Percentiles rank a stretch among this genome's conserved stretches.
These are phyloP conservation scores for Curvularia lunata DNA, from an alignment of 2,329 filamentous ascomycete genomes.

Conservation along the genomic window DNA sequence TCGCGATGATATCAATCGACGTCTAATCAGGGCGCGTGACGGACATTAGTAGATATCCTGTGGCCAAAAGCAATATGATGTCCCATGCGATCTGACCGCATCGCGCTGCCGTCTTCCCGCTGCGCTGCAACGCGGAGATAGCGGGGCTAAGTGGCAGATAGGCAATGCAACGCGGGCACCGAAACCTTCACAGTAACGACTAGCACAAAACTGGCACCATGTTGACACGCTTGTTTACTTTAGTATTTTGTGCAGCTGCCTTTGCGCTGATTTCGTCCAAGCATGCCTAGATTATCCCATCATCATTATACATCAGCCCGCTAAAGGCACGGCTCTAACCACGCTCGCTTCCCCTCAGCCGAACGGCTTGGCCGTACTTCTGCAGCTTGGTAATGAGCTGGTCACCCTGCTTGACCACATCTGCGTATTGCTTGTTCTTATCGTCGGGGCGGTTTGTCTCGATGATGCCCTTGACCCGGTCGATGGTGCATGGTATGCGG, in stretches of 20 bases:
- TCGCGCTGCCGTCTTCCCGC: constrained; percentile 6
- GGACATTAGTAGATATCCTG: constrained; percentile 13
- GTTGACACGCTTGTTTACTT: constrained; percentile 9
- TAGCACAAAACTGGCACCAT: not conserved
- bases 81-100: constrained; percentile 22
- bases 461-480: constrained; percentile 94
- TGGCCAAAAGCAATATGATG: constrained; percentile 10
- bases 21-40: constrained; percentile 4
- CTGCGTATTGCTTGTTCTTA: constrained; percentile 99
- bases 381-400: constrained; percentile 98
- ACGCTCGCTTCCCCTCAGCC: constrained; percentile 91
- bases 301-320: constrained; percentile 28
- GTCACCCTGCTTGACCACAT: constrained; percentile 96
- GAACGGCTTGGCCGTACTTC: constrained; percentile 97
- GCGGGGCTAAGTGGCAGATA: constrained; percentile 17
- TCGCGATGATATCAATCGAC: not conserved
- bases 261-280: constrained; percentile 27
- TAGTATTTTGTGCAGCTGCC: constrained; percentile 22
- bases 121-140: constrained; percentile 16
- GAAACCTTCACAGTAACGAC: constrained; percentile 2
- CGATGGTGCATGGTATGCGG: constrained; percentile 94
- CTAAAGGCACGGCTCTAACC: constrained; percentile 59
- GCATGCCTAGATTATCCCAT: constrained; percentile 26
- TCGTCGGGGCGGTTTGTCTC: constrained; percentile 97
- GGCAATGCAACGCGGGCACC: constrained; percentile 16